Conservation (phyloP, 441 rosid species). For the Syzygium malaccense region DNA sequence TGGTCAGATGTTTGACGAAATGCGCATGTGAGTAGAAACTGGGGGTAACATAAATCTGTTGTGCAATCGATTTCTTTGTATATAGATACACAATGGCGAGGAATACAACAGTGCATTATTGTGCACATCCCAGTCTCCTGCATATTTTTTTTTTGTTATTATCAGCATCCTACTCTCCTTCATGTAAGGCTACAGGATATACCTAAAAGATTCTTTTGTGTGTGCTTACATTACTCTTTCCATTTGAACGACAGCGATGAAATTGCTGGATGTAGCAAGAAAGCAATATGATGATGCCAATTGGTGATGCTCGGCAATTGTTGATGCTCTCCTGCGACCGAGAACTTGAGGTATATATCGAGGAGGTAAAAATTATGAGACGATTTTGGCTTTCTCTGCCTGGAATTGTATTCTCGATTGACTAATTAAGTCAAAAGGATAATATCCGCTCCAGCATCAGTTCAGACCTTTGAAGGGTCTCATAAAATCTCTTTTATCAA, state of each 20-base stretch:
- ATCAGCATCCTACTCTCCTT: too few relatives aligned
- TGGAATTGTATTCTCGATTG: neutral
- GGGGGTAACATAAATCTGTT: neutral
- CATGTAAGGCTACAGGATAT: too few relatives aligned
- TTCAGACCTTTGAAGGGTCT: neutral
- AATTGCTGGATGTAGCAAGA: conserved; percentile 95
- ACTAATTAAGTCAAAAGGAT: neutral
- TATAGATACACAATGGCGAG: too few relatives aligned
- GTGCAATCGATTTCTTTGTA: neutral
- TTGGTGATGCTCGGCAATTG: conserved; percentile 64
- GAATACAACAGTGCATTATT: too few relatives aligned
- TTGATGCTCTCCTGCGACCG: conserved; percentile 54
- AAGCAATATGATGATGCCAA: conserved; percentile 72
- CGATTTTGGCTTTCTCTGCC: neutral
- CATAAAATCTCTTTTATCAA: neutral
- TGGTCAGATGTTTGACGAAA: neutral
- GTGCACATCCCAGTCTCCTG: neutral
- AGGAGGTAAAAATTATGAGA: neutral
- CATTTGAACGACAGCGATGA: conserved; percentile 47
- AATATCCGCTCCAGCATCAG: neutral
- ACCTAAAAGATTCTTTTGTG: neutral
- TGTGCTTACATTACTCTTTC: neutral
- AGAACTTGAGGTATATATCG: too few relatives aligned
- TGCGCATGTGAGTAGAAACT: neutral
- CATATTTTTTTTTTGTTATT: neutral